Base-by-base conservation (phyloP, 352 stramenopile genomes). In the Phytophthora ohioensis region DNA sequence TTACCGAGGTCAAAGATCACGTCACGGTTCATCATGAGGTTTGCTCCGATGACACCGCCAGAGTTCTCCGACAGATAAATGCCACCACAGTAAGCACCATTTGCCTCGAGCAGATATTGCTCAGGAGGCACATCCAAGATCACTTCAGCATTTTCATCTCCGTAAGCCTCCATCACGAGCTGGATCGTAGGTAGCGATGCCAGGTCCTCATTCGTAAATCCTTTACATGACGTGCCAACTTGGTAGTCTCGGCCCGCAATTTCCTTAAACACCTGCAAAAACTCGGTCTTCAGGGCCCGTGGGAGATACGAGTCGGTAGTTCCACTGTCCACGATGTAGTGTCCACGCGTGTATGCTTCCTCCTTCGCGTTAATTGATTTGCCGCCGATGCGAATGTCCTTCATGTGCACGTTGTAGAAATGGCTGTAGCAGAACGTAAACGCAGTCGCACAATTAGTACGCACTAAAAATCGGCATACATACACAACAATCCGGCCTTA, bases 241-340 rank as follows among this genome's bases (percentile, higher is more conserved):
- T 85, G 64, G 43, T 92, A 92, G n/a, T 80, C 78, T 6, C 84
- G 57, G 0, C 85, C 83, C 0, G 76, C 69, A 12, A 79, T 65
- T 52, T 80, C 71, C 43, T 91, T 76, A 59, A 95, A 95, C 4
- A 71, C 55, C 11, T 78, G 49, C 36, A 82, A 62, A 69, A 96
- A 95, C 45, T 85, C 65, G 4, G 61, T 70, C 36, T 82, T 82
- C 60, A 93, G 59, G 3, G 65, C 72, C 35, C 61, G 80, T 4
- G 87, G 85, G 12, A 96, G 66, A 71, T 93, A 94, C 53, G 89
- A 94, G 64, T 94, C 87, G 2, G 89, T 95, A 10, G 89, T 95
- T 48, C 89, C 89, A 61, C 89, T 96, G 66, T 96, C 89, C 11
- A 96, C 82, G 52, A 96, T 93, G 53, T 87, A 93, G 52, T 90